phyloP scores from a whole-genome alignment of 768 basidiomycete species.

The Tylopilus subfusipes region DNA sequence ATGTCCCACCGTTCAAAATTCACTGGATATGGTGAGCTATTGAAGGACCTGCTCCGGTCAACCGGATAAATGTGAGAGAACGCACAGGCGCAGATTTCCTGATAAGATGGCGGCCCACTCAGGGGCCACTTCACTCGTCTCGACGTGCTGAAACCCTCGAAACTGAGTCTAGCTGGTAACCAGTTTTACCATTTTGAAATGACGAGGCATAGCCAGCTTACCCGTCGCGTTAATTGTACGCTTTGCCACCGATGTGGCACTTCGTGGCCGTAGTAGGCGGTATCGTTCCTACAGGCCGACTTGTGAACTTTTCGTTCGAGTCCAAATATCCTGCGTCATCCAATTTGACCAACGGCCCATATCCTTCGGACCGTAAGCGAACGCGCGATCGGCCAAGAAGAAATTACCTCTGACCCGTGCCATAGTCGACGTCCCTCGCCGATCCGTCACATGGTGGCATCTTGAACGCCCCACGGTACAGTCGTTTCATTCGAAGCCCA shows the following conservation, averaged over 20 bases:
- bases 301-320: neutral
- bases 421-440: neutral
- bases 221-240: neutral
- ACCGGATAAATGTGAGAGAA: neutral
- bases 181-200: neutral
- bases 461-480: neutral
- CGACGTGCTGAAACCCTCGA: neutral
- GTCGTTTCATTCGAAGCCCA: neutral
- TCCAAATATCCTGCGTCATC: neutral
- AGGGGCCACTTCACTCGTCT: neutral
- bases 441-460: neutral
- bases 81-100: neutral
- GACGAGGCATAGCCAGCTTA: neutral
- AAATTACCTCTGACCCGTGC: neutral
- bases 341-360: neutral
- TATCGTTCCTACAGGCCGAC: neutral
- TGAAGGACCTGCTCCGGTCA: neutral
- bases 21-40: neutral
- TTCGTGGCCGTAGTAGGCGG: neutral
- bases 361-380: neutral
- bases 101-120: neutral
- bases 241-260: neutral
- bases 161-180: neutral
- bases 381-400: neutral
- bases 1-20: too few species aligned